Percentiles rank a stretch among this genome's conserved stretches.
Conservation (phyloP, 192 early-diverging fungal genomes). For the Pilaira anomala region DNA sequence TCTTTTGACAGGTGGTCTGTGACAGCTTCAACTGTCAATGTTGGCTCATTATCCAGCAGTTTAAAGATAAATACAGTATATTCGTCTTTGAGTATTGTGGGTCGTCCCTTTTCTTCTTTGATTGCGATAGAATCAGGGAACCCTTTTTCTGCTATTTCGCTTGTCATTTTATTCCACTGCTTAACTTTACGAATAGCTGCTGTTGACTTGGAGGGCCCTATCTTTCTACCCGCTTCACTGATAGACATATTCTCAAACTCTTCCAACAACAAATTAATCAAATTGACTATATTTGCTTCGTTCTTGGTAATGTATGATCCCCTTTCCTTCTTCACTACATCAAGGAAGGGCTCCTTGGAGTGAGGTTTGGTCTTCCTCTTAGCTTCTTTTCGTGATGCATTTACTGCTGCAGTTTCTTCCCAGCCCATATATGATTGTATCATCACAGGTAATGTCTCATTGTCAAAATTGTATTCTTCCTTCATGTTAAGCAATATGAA, state of each 20-base stretch:
- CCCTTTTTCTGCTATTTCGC: conserved; percentile 3
- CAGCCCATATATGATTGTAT: conserved; percentile 16
- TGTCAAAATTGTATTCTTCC: conserved; percentile 13
- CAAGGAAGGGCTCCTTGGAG: conserved; percentile 2
- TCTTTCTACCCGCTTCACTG: conserved; percentile 13
- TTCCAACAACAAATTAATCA: conserved; percentile 14
- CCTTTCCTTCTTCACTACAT: conserved; percentile 17
- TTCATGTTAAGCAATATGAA: conserved; percentile 14
- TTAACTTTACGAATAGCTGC: conserved; percentile 14
- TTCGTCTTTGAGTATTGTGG: conserved; percentile 9
- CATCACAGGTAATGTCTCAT: conserved; percentile 11
- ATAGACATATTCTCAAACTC: conserved; percentile 21
- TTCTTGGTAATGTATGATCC: conserved; percentile 16
- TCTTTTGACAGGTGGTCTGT: conserved; percentile 12
- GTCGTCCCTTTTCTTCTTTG: conserved; percentile 10
- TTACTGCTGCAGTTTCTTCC: conserved; percentile 13
- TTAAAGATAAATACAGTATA: conserved; percentile 23
- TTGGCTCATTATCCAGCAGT: conserved; percentile 15
- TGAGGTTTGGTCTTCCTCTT: conserved; percentile 17
- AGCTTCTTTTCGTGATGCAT: conserved; percentile 15
- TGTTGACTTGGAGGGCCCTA: neutral
- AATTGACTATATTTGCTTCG: conserved; percentile 18
- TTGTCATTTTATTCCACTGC: conserved; percentile 13
- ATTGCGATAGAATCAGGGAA: conserved; percentile 14
- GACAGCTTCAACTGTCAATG: conserved; percentile 18